Evolutionary conservation across 2,329 filamentous ascomycete species (phyloP).

Genomic region (Alternaria ethzedia): DNA sequence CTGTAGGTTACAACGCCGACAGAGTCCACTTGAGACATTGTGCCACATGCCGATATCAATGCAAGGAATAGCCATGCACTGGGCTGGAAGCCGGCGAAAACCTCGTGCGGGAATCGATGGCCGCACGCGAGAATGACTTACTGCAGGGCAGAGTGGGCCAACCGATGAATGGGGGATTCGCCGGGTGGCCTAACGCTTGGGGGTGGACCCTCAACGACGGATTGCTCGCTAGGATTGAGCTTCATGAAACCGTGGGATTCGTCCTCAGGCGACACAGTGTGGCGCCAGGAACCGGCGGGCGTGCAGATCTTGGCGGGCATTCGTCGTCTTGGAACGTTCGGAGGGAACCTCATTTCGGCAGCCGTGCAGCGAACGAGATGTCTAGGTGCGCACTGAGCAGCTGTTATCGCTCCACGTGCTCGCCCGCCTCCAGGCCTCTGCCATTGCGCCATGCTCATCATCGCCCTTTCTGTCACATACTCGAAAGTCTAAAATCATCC

Average conservation of each 20-base stretch:
- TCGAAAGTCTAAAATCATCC: background rate
- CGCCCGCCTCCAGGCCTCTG: background rate
- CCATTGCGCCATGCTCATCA: background rate
- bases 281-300: background rate
- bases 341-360: background rate
- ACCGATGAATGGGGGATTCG: slow-evolving; percentile 1
- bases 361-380: background rate
- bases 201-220: background rate
- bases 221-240: background rate
- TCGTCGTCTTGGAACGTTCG: slow-evolving; percentile 1
- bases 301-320: background rate
- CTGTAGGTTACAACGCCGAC: slow-evolving; percentile 6
- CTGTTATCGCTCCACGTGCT: background rate
- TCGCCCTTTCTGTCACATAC: background rate
- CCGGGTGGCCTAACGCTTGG: background rate
- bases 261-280: background rate
- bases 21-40: background rate
- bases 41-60: background rate
- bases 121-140: background rate
- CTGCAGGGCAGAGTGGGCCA: slow-evolving; percentile 8
- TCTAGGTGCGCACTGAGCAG: background rate
- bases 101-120: slow-evolving; percentile 1
- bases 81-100: slow-evolving; percentile 4
- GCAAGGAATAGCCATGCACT: slow-evolving; percentile 5
- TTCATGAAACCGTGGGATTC: background rate